These are phyloP conservation scores for Pythium dissotocum DNA, from an alignment of 352 stramenopile genomes.

Conservation along the genomic window DNA sequence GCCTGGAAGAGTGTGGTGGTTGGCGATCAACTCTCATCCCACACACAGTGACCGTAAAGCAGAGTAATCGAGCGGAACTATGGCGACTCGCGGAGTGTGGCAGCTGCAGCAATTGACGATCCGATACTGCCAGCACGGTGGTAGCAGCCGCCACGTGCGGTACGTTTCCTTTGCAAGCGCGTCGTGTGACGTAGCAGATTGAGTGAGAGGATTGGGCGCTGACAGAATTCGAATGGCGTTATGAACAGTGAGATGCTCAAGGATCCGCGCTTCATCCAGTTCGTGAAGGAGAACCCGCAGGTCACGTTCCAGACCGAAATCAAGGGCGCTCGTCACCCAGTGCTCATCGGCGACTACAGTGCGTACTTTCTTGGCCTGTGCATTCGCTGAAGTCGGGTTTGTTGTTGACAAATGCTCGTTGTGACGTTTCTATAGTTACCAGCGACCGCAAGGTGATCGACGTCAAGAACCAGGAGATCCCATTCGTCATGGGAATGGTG, in stretches of 20 bases:
- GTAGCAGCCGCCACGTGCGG: conserved; percentile 73
- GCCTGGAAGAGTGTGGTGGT: conserved; percentile 28
- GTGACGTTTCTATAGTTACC: conserved; percentile 47
- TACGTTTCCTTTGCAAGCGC: conserved; percentile 16
- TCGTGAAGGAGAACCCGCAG: conserved; percentile 88
- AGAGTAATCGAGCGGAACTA: conserved; percentile 13
- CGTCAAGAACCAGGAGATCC: conserved; percentile 88
- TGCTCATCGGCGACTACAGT: conserved; percentile 88
- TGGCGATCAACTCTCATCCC: conserved; percentile 22
- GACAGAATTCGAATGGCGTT: neutral
- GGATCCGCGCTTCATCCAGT: conserved; percentile 76
- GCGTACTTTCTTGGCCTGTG: conserved; percentile 8
- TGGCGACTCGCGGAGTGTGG: conserved; percentile 52
- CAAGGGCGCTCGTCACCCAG: conserved; percentile 79
- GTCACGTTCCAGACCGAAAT: conserved; percentile 83
- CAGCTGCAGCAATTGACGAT: conserved; percentile 50
- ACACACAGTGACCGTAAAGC: conserved; percentile 10
- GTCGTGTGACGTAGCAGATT: neutral
- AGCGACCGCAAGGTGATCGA: conserved; percentile 82
- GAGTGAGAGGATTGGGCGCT: neutral
- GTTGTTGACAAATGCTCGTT: neutral
- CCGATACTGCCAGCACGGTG: conserved; percentile 51
- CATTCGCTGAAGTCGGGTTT: neutral
- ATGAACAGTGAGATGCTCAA: conserved; percentile 56
- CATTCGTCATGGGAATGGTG: conserved; percentile 82